Conservation (phyloP, 2,329 filamentous ascomycete species). For the Apiospora kogelbergensis region DNA sequence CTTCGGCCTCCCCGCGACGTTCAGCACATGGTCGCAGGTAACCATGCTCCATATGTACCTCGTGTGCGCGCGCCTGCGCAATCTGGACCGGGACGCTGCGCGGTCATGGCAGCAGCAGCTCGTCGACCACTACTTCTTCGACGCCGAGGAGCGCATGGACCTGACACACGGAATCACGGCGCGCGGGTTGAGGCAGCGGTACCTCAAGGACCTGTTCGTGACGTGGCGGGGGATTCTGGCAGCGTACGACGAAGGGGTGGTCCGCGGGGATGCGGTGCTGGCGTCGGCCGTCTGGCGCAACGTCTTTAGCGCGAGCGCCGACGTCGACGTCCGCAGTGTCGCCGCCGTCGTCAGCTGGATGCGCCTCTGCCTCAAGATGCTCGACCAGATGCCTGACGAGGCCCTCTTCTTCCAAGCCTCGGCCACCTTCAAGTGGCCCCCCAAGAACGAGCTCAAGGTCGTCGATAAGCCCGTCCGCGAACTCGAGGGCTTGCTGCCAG, state of each 20-base stretch:
- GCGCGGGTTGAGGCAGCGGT: slow-evolving; percentile 59
- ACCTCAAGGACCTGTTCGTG: slow-evolving; percentile 85
- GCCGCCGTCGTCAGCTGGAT: slow-evolving; percentile 59
- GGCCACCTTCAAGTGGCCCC: slow-evolving; percentile 44
- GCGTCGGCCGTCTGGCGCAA: slow-evolving; percentile 91
- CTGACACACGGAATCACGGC: slow-evolving; percentile 71
- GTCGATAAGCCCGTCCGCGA: slow-evolving; percentile 43
- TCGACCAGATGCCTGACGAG: slow-evolving; percentile 52
- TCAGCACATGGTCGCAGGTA: slow-evolving; percentile 94
- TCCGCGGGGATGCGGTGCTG: slow-evolving; percentile 74
- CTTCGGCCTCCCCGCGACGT: slow-evolving; percentile 78
- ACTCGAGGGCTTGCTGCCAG: slow-evolving; percentile 34
- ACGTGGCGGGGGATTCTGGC: slow-evolving; percentile 88
- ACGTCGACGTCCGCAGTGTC: slow-evolving; percentile 50
- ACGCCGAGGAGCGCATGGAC: slow-evolving; percentile 81
- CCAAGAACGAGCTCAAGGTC: slow-evolving; percentile 34
- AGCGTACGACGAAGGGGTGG: slow-evolving; percentile 80
- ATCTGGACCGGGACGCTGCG: slow-evolving; percentile 68
- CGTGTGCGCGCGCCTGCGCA: slow-evolving; percentile 78
- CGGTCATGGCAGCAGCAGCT: slow-evolving; percentile 85
- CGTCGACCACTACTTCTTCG: slow-evolving; percentile 92
- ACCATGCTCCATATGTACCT: slow-evolving; percentile 97
- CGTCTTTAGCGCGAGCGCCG: slow-evolving; percentile 70
- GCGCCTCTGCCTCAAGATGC: slow-evolving; percentile 44
- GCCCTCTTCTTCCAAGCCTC: slow-evolving; percentile 30